A percentile compares a stretch with the other conserved stretches of the same genome.
Evolutionary conservation across 2,329 filamentous ascomycete species (phyloP).

Genomic region (Tolypocladium paradoxum): DNA sequence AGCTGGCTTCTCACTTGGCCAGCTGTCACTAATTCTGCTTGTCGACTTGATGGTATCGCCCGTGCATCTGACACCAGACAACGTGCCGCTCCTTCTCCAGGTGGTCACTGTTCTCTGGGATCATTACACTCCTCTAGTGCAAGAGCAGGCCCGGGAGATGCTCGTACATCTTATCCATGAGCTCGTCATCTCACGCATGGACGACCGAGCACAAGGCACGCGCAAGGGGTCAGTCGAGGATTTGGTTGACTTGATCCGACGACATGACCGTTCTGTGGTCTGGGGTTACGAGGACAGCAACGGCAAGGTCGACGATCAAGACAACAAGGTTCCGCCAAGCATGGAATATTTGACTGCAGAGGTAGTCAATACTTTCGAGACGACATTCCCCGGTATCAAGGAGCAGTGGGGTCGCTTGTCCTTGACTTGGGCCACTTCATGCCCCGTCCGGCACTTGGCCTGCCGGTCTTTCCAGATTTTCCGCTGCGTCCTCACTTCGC

Average conservation of each 20-base stretch:
- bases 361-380: conserved; percentile 74
- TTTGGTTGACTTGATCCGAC: conserved; percentile 76
- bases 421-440: conserved; percentile 92
- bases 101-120: conserved; percentile 94
- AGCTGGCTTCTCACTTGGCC: conserved; percentile 81
- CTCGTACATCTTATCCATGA: conserved; percentile 95
- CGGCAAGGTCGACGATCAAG: conserved; percentile 60
- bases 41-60: conserved; percentile 96
- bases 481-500: conserved; percentile 78
- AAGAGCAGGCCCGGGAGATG: conserved; percentile 96
- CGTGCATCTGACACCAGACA: conserved; percentile 66
- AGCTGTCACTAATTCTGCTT: conserved; percentile 83
- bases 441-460: conserved; percentile 85
- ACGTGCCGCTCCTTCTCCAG: conserved; percentile 77
- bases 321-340: conserved; percentile 70
- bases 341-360: conserved; percentile 80
- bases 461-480: conserved; percentile 98
- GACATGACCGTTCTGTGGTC: conserved; percentile 72
- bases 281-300: conserved; percentile 95
- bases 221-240: conserved; percentile 72
- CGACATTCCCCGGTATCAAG: conserved; percentile 75
- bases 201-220: conserved; percentile 50
- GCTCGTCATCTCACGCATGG: conserved; percentile 70
- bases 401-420: conserved; percentile 87
- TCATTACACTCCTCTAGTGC: conserved; percentile 87